phyloP scores from a whole-genome alignment of 1,139 yeast genomes.

The Spathaspora jeffriesii region DNA sequence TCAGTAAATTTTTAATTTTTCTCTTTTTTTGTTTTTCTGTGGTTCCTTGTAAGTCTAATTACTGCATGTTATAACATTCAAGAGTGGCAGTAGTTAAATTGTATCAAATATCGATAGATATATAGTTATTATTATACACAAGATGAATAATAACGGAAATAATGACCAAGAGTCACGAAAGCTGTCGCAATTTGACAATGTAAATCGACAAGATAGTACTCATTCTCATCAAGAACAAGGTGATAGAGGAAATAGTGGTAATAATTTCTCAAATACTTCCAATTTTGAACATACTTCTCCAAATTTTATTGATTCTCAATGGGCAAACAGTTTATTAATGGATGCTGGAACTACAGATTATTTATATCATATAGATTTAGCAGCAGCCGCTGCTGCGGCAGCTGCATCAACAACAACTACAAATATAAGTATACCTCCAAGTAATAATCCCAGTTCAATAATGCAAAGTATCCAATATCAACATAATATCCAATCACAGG shows the following conservation, averaged over 20 bases:
- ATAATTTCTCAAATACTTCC: background rate
- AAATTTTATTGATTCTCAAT: conserved; percentile 44
- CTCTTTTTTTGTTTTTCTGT: background rate
- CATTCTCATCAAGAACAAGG: background rate
- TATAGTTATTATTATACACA: no score
- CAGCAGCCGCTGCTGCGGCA: conserved; percentile 3
- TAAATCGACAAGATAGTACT: background rate
- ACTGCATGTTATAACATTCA: no score
- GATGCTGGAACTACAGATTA: conserved; percentile 35
- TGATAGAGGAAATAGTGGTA: background rate
- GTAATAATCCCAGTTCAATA: conserved; percentile 24
- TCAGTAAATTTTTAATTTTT: background rate
- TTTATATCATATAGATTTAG: conserved; percentile 30
- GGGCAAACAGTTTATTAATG: conserved; percentile 41
- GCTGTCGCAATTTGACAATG: conserved; percentile 1
- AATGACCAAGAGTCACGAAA: background rate
- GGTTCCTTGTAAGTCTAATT: background rate
- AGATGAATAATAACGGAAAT: background rate
- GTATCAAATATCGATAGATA: no score
- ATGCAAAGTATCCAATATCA: conserved; percentile 37
- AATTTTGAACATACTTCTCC: conserved; percentile 23
- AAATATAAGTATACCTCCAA: conserved; percentile 10
- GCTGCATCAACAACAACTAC: conserved; percentile 2
- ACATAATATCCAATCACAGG: conserved; percentile 21
- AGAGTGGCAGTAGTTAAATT: no score